Evolutionary conservation across 805 yeast species (phyloP).

Genomic region (Wickerhamomyces bovis): DNA sequence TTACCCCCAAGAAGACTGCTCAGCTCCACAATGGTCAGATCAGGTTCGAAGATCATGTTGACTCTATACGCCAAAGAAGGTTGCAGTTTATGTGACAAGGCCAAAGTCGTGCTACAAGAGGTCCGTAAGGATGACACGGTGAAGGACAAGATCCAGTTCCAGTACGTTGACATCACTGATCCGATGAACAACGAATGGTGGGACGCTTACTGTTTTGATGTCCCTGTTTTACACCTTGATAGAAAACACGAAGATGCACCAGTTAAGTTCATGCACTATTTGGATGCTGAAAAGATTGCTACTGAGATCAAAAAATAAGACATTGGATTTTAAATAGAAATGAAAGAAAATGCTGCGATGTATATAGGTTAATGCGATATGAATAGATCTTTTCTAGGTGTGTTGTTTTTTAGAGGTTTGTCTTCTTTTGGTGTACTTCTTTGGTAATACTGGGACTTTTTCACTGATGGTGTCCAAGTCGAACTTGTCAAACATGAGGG

Average conservation of each 20-base stretch:
- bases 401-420: not conserved
- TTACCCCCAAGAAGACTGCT: conserved; percentile 4
- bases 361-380: not conserved
- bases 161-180: conserved; percentile 50
- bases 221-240: conserved; percentile 71
- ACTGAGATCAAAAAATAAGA: conserved; percentile 38
- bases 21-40: not conserved
- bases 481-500: conserved; percentile 16
- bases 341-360: not conserved
- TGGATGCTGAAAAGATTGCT: conserved; percentile 46
- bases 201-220: conserved; percentile 69
- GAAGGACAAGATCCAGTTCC: conserved; percentile 28
- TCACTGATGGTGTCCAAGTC: conserved; percentile 16
- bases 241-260: conserved; percentile 39
- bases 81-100: conserved; percentile 65
- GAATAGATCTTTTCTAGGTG: not conserved
- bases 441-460: conserved; percentile 10
- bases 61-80: conserved; percentile 66
- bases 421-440: conserved; percentile 18
- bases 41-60: conserved; percentile 25
- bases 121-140: conserved; percentile 30
- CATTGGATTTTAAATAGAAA: not conserved
- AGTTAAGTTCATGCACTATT: conserved; percentile 62
- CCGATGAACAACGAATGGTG: conserved; percentile 59
- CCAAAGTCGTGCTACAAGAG: conserved; percentile 42